Conservation (phyloP, 106 monocot genomes). For the Dactylorhiza incarnata region DNA sequence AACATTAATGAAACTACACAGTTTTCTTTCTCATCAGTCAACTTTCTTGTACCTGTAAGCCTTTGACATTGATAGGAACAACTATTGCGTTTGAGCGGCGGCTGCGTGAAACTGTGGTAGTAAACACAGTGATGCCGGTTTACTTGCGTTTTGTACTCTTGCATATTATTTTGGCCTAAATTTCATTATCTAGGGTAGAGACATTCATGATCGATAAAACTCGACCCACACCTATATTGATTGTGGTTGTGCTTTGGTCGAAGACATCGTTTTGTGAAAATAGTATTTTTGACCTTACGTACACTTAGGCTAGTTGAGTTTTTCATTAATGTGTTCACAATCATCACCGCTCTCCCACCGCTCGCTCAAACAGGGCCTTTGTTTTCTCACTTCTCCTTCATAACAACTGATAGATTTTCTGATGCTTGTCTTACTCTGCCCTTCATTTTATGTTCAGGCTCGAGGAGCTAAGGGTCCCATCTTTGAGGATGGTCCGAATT, state of each 20-base stretch:
- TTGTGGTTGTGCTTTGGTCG: no score
- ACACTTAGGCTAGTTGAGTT: neutral
- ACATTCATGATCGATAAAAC: no score
- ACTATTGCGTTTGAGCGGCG: no score
- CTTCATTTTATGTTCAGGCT: constrained; percentile 21
- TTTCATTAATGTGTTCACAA: neutral
- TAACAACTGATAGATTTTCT: neutral
- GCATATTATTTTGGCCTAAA: no score
- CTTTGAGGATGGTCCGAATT: constrained; percentile 88
- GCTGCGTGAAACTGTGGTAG: no score
- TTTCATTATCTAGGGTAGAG: no score
- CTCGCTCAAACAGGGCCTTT: neutral
- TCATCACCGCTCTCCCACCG: no score
- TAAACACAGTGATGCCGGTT: no score
- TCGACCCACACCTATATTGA: no score
- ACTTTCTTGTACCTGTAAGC: constrained; percentile 51
- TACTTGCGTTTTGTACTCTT: no score
- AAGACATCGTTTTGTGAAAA: no score
- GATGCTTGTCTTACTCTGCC: neutral
- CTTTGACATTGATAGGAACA: neutral
- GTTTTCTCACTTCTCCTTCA: neutral
- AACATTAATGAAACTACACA: constrained; percentile 86
- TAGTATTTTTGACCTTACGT: no score
- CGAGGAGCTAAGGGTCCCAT: constrained; percentile 75
- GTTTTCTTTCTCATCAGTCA: constrained; percentile 54